These are phyloP conservation scores for Piloderma croceum DNA, from an alignment of 768 basidiomycete species.

Conservation along the genomic window DNA sequence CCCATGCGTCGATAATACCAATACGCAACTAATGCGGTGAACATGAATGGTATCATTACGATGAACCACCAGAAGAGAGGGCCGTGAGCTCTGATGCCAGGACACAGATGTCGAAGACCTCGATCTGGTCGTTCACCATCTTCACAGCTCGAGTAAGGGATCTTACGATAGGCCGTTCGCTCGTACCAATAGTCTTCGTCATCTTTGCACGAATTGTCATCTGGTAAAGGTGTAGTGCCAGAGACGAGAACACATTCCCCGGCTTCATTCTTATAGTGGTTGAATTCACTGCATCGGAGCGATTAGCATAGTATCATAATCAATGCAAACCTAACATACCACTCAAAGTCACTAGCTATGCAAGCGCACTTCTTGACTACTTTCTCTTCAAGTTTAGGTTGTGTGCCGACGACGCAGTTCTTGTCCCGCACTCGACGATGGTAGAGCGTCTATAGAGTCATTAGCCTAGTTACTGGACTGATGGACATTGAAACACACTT, in stretches of 20 bases:
- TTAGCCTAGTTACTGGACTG: background rate
- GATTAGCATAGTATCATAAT: background rate
- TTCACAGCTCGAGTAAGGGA: constrained; percentile 83
- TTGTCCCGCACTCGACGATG: constrained; percentile 77
- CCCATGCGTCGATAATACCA: constrained; percentile 81
- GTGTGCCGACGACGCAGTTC: constrained; percentile 81
- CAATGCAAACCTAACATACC: constrained; percentile 44
- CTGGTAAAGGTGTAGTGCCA: constrained; percentile 56
- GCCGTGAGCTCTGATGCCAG: constrained; percentile 70
- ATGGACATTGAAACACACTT: constrained; percentile 40
- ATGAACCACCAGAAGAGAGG: constrained; percentile 82
- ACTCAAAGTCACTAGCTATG: constrained; percentile 79
- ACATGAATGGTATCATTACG: constrained; percentile 66
- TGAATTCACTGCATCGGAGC: constrained; percentile 74
- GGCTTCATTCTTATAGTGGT: constrained; percentile 61
- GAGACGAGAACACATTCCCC: constrained; percentile 75
- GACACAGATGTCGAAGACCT: constrained; percentile 71
- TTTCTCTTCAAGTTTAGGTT: constrained; percentile 44
- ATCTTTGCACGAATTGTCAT: constrained; percentile 57
- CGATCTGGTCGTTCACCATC: constrained; percentile 76
- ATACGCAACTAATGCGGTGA: constrained; percentile 71
- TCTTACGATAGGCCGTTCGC: constrained; percentile 84
- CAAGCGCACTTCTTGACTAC: constrained; percentile 74
- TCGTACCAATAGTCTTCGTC: constrained; percentile 88
- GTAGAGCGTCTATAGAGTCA: constrained; percentile 64